A percentile compares a stretch with the other conserved stretches of the same genome.
Evolutionary conservation across 2,329 filamentous ascomycete genomes (phyloP).

Genomic region (Botryosphaeria dothidea): DNA sequence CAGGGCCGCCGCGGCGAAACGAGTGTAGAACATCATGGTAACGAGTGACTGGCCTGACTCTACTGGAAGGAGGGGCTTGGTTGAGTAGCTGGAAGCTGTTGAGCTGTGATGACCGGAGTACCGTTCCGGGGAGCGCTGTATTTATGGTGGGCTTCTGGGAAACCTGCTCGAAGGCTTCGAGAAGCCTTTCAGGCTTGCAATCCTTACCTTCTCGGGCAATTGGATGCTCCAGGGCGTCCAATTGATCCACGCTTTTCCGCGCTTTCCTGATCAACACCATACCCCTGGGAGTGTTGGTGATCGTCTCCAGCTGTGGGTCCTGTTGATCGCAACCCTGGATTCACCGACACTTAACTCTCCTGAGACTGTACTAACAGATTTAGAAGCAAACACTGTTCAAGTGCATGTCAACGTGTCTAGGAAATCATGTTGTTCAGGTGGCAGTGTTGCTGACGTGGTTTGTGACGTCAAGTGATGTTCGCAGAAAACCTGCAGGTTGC

Average conservation of each 20-base stretch:
- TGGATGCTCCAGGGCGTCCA: constrained; percentile 9
- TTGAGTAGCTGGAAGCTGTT: not conserved
- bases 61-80: not conserved
- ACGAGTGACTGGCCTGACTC: not conserved
- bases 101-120: not conserved
- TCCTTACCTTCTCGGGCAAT: not conserved
- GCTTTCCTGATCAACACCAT: not conserved
- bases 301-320: constrained; percentile 8
- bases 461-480: not conserved
- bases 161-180: not conserved
- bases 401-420: too few relatives aligned
- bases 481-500: not conserved
- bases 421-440: not conserved
- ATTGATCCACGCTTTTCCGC: not conserved
- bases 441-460: not conserved
- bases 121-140: not conserved
- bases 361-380: not conserved
- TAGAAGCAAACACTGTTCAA: not conserved
- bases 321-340: constrained; percentile 13
- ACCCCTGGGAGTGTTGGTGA: not conserved
- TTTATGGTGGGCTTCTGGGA: not conserved
- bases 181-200: constrained; percentile 8
- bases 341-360: constrained; percentile 14
- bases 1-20: constrained; percentile 4
- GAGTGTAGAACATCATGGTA: constrained; percentile 7